Percentiles rank a stretch among this genome's conserved stretches.
phyloP scores from a whole-genome alignment of 2,329 filamentous ascomycete species.

The Fusarium buharicum region DNA sequence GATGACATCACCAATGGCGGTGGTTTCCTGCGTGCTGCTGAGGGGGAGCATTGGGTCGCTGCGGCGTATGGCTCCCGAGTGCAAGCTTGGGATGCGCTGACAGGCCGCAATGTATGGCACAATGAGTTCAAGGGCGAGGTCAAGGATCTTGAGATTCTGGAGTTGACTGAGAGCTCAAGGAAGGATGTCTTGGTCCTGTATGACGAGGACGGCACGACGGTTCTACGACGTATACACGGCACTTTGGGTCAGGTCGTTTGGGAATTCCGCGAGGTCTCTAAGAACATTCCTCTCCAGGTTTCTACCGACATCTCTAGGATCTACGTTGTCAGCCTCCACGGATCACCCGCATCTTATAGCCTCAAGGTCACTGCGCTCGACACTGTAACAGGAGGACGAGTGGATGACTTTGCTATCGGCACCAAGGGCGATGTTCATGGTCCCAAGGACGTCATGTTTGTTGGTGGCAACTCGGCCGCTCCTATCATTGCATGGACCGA shows the following conservation, averaged over 20 bases:
- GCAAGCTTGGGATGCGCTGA: slow-evolving; percentile 83
- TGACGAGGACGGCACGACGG: slow-evolving; percentile 65
- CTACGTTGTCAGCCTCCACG: slow-evolving; percentile 81
- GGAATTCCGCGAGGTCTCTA: slow-evolving; percentile 76
- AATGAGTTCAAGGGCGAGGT: slow-evolving; percentile 67
- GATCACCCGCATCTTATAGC: slow-evolving; percentile 75
- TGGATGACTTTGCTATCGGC: slow-evolving; percentile 76
- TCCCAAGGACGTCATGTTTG: slow-evolving; percentile 74
- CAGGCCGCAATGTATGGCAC: slow-evolving; percentile 83
- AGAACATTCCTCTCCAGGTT: slow-evolving; percentile 79
- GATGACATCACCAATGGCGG: slow-evolving; percentile 58
- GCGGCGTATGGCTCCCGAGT: slow-evolving; percentile 77
- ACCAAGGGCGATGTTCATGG: slow-evolving; percentile 78
- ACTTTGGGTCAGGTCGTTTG: slow-evolving; percentile 78
- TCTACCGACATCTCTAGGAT: slow-evolving; percentile 75
- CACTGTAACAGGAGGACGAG: slow-evolving; percentile 74
- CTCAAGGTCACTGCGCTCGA: slow-evolving; percentile 81
- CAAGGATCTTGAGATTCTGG: slow-evolving; percentile 80
- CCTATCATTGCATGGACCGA: slow-evolving; percentile 83
- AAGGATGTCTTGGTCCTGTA: slow-evolving; percentile 80
- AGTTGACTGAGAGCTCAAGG: slow-evolving; percentile 69
- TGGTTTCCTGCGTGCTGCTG: slow-evolving; percentile 75
- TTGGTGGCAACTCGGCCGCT: slow-evolving; percentile 78
- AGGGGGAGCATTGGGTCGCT: slow-evolving; percentile 80
- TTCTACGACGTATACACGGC: slow-evolving; percentile 78